A percentile compares a stretch with the other conserved stretches of the same genome.
These are phyloP conservation scores for Grosmannia clavigera DNA, from an alignment of 2,329 filamentous ascomycete genomes.

Conservation along the genomic window DNA sequence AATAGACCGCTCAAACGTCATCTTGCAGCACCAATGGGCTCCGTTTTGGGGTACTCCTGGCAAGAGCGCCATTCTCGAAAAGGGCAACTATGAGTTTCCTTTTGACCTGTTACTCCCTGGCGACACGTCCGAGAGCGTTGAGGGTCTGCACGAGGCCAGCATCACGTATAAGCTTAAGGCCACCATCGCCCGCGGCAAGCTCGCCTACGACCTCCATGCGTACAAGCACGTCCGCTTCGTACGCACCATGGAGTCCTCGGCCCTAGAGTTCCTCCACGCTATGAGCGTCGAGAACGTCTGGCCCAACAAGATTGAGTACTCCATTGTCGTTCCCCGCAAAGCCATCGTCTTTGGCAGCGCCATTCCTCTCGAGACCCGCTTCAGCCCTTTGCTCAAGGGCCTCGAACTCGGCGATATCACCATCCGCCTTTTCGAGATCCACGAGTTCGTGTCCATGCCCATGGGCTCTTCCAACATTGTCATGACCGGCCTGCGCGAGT, in stretches of 20 bases:
- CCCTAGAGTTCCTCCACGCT: slow-evolving; percentile 68
- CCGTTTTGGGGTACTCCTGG: slow-evolving; percentile 49
- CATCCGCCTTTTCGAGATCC: slow-evolving; percentile 66
- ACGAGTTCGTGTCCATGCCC: slow-evolving; percentile 33
- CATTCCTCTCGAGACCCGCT: slow-evolving; percentile 71
- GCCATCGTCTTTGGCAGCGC: slow-evolving; percentile 87
- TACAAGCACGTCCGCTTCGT: slow-evolving; percentile 70
- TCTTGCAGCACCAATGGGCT: slow-evolving; percentile 58
- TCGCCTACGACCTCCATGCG: slow-evolving; percentile 74
- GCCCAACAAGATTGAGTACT: slow-evolving; percentile 96
- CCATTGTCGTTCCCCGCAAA: slow-evolving; percentile 84
- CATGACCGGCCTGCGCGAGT: slow-evolving; percentile 36
- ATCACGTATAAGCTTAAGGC: slow-evolving; percentile 88
- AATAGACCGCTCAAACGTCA: slow-evolving; percentile 43
- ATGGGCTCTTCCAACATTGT: slow-evolving; percentile 34
- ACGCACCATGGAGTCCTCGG: slow-evolving; percentile 62
- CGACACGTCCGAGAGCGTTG: slow-evolving; percentile 70
- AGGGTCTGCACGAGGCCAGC: slow-evolving; percentile 75
- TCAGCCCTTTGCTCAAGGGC: slow-evolving; percentile 81
- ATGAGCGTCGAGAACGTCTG: slow-evolving; percentile 97
- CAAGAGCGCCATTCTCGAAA: slow-evolving; percentile 46
- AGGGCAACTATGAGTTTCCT: slow-evolving; percentile 75
- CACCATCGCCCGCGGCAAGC: slow-evolving; percentile 73
- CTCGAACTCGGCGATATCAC: slow-evolving; percentile 73
- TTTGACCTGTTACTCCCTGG: slow-evolving; percentile 66